Evolutionary conservation across 2,329 filamentous ascomycete species (phyloP).

Genomic region (Xylariaceae sp.): DNA sequence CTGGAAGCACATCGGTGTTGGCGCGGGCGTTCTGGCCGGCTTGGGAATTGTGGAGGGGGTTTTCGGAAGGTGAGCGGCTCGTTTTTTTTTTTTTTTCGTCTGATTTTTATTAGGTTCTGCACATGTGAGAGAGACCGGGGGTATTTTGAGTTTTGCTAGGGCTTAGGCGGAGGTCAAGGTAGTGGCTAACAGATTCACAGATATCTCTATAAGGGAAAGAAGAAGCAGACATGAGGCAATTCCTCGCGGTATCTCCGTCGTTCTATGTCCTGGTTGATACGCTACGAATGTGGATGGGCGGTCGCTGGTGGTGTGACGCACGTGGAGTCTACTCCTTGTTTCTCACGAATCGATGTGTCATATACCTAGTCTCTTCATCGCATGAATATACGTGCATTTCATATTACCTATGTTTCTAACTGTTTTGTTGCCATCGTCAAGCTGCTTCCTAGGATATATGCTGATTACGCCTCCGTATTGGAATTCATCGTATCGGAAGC

Average conservation of each 20-base stretch:
- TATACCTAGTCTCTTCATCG: conserved; percentile 13
- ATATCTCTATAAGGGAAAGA: conserved; percentile 39
- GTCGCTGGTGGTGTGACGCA: conserved; percentile 6
- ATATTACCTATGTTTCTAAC: background rate
- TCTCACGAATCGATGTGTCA: conserved; percentile 9
- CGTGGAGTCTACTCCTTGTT: conserved; percentile 24
- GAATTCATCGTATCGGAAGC: no score
- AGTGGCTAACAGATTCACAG: conserved; percentile 23
- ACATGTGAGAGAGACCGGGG: no score
- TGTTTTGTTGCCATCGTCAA: background rate
- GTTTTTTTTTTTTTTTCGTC: background rate
- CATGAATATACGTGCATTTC: conserved; percentile 3
- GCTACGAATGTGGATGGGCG: conserved; percentile 8
- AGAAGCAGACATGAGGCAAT: conserved; percentile 32
- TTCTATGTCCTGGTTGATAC: conserved; percentile 2
- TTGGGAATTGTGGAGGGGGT: conserved; percentile 55
- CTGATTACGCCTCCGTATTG: no score
- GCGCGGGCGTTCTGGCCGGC: conserved; percentile 52
- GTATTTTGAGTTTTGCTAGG: background rate
- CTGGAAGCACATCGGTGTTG: conserved; percentile 54
- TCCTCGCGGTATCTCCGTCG: background rate
- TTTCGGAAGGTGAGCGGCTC: conserved; percentile 48
- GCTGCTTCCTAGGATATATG: no score
- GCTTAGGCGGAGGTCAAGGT: background rate
- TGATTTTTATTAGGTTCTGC: no score